phyloP scores from a whole-genome alignment of 345 rosid species.

The Rhodomyrtus tomentosa region DNA sequence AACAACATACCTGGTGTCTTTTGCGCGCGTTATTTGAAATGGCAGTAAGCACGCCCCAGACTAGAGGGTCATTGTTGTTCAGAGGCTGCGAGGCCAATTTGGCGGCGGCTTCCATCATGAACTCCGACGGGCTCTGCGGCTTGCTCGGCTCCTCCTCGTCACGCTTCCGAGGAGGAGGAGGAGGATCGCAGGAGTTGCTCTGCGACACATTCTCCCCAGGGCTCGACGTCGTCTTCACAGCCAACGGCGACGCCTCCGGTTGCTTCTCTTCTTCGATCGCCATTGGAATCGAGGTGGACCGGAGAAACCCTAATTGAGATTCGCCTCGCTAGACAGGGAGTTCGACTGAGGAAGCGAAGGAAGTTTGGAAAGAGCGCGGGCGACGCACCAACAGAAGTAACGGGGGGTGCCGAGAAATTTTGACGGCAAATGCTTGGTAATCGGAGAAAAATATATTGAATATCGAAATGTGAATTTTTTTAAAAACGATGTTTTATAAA shows the following conservation, averaged over 20 bases:
- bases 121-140: conserved; percentile 29
- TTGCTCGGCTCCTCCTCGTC: background rate
- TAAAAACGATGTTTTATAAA: background rate
- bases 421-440: background rate
- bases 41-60: conserved; percentile 94
- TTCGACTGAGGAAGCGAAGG: background rate
- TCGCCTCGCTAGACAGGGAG: background rate
- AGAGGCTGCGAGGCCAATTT: conserved; percentile 64
- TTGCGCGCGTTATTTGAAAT: conserved; percentile 68
- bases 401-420: too few relatives aligned
- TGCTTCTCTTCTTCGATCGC: background rate
- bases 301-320: background rate
- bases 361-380: background rate
- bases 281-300: background rate
- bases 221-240: background rate
- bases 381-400: background rate
- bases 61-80: conserved; percentile 45
- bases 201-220: conserved; percentile 8
- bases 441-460: background rate
- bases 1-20: conserved; percentile 48
- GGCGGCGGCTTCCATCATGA: conserved; percentile 47
- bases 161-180: background rate
- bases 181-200: conserved; percentile 4
- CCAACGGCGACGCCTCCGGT: background rate
- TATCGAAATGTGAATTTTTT: background rate